Evolutionary conservation across 176 grass and related monocot species (phyloP), one percentile per base, ranked within the genome.

Genomic region (Musa troglodytarum): DNA sequence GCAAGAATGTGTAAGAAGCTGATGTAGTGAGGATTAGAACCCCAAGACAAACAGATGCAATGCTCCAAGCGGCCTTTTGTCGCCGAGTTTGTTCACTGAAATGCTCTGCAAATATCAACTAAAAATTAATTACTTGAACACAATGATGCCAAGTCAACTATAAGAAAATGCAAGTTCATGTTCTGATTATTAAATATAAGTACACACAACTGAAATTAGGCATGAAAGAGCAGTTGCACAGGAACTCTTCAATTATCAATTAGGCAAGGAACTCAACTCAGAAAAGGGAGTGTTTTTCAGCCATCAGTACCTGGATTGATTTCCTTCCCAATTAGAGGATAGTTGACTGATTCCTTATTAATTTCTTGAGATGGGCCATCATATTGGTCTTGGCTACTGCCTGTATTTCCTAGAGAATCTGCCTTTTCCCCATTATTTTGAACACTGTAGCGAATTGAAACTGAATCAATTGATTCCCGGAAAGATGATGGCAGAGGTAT

Each of bases 401-500:
- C 81, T 53, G 78, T 68, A 65, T 73, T 72, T 80, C 72, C 61
- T 67, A 56, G 56, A 82, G 74, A 34, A 73, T 54, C 17, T 57
- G 58, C 86, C 65, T 88, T 81, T 69, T 74, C 81, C 65, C 86
- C 83, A 53, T 21, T 66, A 79, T 88, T 86, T 76, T 87, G 86
- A 61, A 26, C 63, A 55, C 49, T 87, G 74, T 77, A 82, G 79
- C 0, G 78, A 75, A 80, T 54, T 17, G 85, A 87, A 15, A 87
- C 72, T 51, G 85, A 80, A 23, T 83, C 63, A 17, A 91, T 82
- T 78, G 95, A 89, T 84, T 89, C 84, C 80, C 20, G 82, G 34
- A 87, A 61, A 57, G 88, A 91, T 70, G 84, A 81, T 80, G 95
- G 81, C 57, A 94, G 58, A 58, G 95, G 88, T 14, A 93, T 82